Conservation (phyloP, 1,284 basidiomycete species). For the Cutaneotrichosporon cavernicola region DNA sequence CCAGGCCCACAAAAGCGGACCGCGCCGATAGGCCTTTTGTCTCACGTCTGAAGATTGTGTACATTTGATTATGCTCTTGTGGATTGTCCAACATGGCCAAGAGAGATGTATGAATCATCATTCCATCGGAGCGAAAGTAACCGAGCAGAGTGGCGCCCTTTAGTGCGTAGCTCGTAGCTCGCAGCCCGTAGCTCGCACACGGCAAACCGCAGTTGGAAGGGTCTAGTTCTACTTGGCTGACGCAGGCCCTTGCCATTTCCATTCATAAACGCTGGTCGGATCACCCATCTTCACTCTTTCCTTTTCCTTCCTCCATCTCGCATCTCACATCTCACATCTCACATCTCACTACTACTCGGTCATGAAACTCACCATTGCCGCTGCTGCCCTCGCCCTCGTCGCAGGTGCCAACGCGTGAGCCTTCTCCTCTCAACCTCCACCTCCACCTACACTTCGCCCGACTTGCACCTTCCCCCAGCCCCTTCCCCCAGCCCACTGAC, state of each 20-base stretch:
- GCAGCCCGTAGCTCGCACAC: neutral
- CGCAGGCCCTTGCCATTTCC: neutral
- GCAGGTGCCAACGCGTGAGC: conserved; percentile 4
- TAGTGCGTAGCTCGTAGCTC: neutral
- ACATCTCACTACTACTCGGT: too few species aligned
- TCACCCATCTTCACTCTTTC: neutral
- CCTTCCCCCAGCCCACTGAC: neutral
- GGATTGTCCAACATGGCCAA: too few species aligned
- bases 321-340: neutral
- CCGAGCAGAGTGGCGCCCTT: neutral
- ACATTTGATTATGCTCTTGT: too few species aligned
- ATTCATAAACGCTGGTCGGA: neutral
- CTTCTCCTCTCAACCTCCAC: neutral
- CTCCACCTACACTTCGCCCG: neutral
- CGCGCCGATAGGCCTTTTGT: too few species aligned
- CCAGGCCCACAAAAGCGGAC: too few species aligned
- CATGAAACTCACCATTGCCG: neutral
- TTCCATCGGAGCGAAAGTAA: neutral
- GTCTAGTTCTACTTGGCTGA: neutral
- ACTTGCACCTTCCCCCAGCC: neutral
- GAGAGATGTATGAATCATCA: neutral
- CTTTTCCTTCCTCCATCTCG: neutral
- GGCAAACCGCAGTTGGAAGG: neutral
- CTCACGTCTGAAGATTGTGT: too few species aligned
- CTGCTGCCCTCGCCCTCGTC: neutral